These are phyloP conservation scores for Rhizophagus clarus DNA, from an alignment of 192 early-diverging fungal genomes.

Conservation along the genomic window DNA sequence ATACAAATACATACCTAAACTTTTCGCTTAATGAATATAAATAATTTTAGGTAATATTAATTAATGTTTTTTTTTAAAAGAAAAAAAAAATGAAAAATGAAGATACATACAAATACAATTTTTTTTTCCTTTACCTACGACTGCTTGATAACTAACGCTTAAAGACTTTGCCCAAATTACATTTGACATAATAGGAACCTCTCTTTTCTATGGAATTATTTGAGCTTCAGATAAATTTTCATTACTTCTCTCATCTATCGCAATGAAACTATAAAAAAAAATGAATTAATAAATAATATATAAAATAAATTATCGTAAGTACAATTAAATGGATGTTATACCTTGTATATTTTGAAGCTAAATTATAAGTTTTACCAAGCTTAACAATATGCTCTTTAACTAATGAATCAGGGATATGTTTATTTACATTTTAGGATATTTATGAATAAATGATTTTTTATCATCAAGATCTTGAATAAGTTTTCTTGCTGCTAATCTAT, in stretches of 20 bases:
- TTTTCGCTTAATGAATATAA: no score
- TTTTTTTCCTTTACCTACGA: no score
- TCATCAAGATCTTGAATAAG: constrained; percentile 28
- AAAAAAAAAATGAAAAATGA: no score
- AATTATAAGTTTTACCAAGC: not conserved
- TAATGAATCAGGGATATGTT: not conserved
- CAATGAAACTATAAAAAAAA: no score
- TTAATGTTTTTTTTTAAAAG: no score
- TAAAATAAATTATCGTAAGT: not conserved
- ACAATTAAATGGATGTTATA: not conserved
- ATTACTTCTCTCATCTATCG: not conserved
- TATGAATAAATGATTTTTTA: constrained; percentile 16
- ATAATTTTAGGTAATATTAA: no score
- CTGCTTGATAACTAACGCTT: no score
- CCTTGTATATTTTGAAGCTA: constrained; percentile 27
- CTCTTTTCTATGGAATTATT: not conserved
- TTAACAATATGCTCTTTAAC: not conserved
- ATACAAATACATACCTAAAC: no score
- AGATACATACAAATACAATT: no score
- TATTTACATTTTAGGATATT: not conserved
- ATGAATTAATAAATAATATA: no score
- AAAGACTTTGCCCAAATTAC: no score
- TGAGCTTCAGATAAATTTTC: not conserved
- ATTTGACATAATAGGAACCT: not conserved
- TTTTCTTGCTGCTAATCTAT: constrained; percentile 28